A percentile compares a stretch with the other conserved stretches of the same genome.
phyloP scores from a whole-genome alignment of 202 grass and related monocot genomes.

The Digitaria exilis region DNA sequence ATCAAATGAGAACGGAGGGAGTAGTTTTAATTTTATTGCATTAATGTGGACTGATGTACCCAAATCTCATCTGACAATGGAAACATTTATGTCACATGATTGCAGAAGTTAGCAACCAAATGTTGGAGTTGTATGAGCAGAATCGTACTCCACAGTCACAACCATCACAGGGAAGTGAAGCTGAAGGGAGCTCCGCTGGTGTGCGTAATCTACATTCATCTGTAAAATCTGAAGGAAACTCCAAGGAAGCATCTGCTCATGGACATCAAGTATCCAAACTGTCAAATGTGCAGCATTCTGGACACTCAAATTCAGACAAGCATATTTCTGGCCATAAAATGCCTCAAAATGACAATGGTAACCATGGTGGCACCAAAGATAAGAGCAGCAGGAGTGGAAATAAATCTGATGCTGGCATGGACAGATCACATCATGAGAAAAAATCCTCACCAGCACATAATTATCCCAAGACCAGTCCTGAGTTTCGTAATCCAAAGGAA shows the following conservation, averaged over 20 bases:
- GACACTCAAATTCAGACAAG: conserved; percentile 44
- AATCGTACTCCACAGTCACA: conserved; percentile 57
- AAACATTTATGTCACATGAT: neutral
- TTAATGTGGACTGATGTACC: neutral
- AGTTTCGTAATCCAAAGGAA: conserved; percentile 38
- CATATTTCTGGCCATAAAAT: conserved; percentile 39
- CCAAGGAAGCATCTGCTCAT: conserved; percentile 50
- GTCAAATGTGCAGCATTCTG: conserved; percentile 33
- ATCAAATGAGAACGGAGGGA: too few relatives aligned
- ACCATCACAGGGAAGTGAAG: conserved; percentile 61
- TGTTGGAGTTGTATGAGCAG: conserved; percentile 91
- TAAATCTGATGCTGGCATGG: conserved; percentile 35
- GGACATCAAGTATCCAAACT: conserved; percentile 46
- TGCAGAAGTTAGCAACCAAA: conserved; percentile 92
- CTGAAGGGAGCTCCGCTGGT: conserved; percentile 72
- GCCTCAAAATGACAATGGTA: conserved; percentile 33
- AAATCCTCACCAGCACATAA: conserved; percentile 26
- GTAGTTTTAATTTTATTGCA: conserved; percentile 10
- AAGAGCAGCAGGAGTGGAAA: conserved; percentile 39
- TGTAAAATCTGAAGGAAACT: conserved; percentile 38
- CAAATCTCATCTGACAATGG: conserved; percentile 1
- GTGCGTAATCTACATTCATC: conserved; percentile 55
- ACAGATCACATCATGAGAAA: conserved; percentile 38
- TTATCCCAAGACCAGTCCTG: conserved; percentile 33
- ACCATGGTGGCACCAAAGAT: conserved; percentile 32